phyloP scores from a whole-genome alignment of 495 filamentous ascomycete genomes.

The Xylaria bambusicola region DNA sequence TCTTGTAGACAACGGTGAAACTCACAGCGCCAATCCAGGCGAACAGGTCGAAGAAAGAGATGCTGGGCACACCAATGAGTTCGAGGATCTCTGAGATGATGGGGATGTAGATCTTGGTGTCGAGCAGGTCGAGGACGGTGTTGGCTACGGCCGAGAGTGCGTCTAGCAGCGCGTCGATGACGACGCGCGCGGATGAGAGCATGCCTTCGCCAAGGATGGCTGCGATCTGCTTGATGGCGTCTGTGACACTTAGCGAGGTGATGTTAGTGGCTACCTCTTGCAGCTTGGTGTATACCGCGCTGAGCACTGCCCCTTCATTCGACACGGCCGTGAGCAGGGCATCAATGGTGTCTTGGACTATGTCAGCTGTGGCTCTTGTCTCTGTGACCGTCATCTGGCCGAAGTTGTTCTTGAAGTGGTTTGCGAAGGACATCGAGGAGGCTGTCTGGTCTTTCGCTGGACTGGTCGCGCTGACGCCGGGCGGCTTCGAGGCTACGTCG shows the following conservation, averaged over 20 bases:
- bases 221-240: slow-evolving; percentile 13
- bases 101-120: slow-evolving; percentile 16
- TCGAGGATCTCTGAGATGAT: slow-evolving; percentile 18
- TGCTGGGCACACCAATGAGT: slow-evolving; percentile 7
- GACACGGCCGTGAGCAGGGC: slow-evolving; percentile 1
- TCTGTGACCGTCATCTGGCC: not conserved
- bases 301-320: slow-evolving; percentile 7
- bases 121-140: slow-evolving; percentile 10
- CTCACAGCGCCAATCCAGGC: slow-evolving; percentile 10
- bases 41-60: slow-evolving; percentile 19
- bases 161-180: slow-evolving; percentile 10
- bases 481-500: not conserved
- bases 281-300: slow-evolving; percentile 10
- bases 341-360: not conserved
- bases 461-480: not conserved
- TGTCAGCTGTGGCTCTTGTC: not conserved
- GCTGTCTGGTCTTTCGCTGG: slow-evolving; percentile 8
- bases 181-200: slow-evolving; percentile 5
- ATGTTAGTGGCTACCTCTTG: slow-evolving; percentile 4
- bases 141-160: not conserved
- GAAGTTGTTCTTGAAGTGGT: slow-evolving; percentile 13
- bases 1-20: slow-evolving; percentile 15
- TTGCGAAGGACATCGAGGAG: slow-evolving; percentile 13
- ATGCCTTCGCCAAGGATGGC: slow-evolving; percentile 9
- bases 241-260: slow-evolving; percentile 2